Percentiles rank a stretch among this genome's conserved stretches.
Evolutionary conservation across 441 rosid species (phyloP).

Genomic region (Pelargonium cotyledonis): DNA sequence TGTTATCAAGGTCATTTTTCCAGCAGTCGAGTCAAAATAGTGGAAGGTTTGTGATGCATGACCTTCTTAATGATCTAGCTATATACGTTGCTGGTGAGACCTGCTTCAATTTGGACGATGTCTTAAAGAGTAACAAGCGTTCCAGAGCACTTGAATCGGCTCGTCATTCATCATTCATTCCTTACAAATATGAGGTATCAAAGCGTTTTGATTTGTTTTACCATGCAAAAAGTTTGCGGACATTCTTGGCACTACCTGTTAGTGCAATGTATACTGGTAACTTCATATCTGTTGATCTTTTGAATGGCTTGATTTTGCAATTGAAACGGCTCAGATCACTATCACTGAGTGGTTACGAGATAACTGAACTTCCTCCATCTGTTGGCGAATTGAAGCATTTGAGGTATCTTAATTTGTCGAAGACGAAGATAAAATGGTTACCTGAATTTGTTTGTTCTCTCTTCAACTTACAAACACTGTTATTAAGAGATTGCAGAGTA

Average conservation of each 20-base stretch:
- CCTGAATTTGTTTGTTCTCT: conserved; percentile 3
- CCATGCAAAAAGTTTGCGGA: not conserved
- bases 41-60: conserved; percentile 17
- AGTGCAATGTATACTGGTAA: not conserved
- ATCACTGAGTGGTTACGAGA: not conserved
- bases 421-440: not conserved
- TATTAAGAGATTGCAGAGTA: not conserved
- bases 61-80: conserved; percentile 17
- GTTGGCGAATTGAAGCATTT: conserved; percentile 14
- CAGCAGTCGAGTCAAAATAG: conserved; percentile 1
- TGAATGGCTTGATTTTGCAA: not conserved
- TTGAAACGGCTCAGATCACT: conserved; percentile 11
- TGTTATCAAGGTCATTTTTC: conserved; percentile 11
- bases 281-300: not conserved
- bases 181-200: conserved; percentile 5
- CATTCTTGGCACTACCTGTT: conserved; percentile 2
- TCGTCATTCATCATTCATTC: conserved; percentile 1
- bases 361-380: not conserved
- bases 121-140: not conserved
- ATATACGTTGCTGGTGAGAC: not conserved
- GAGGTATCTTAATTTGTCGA: conserved; percentile 13
- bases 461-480: conserved; percentile 12
- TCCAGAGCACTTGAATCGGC: not conserved
- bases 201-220: not conserved
- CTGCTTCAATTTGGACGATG: not conserved